Conservation (phyloP, 2,329 filamentous ascomycete species). For the Trichoderma guizhouense region DNA sequence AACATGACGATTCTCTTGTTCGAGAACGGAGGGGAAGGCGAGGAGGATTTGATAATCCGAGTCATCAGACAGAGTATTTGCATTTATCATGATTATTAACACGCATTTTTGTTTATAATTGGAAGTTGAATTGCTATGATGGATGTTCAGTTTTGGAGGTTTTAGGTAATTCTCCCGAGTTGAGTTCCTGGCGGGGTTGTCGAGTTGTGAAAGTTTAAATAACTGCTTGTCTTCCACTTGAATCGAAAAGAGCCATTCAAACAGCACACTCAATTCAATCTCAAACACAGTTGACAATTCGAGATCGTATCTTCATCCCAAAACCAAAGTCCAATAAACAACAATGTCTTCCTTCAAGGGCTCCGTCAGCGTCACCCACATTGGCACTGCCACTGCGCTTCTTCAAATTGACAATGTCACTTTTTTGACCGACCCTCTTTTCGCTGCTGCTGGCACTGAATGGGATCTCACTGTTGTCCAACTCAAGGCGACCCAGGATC, state of each 20-base stretch:
- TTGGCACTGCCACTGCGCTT: conserved; percentile 49
- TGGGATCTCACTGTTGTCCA: conserved; percentile 29
- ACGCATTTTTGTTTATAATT: neutral
- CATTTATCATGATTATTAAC: neutral
- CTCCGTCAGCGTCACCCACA: conserved; percentile 39
- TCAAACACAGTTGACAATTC: neutral
- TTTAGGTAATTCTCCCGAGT: neutral
- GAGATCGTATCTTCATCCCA: neutral
- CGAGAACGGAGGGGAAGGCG: neutral
- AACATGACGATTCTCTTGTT: neutral
- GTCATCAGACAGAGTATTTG: neutral
- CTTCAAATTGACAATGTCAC: conserved; percentile 40
- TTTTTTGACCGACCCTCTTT: conserved; percentile 46
- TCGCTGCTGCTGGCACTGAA: conserved; percentile 37
- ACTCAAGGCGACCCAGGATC: conserved; percentile 32
- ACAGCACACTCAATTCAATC: neutral
- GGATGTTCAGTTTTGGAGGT: neutral
- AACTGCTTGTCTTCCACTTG: neutral
- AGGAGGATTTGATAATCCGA: neutral
- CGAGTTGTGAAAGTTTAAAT: neutral
- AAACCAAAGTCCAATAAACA: neutral
- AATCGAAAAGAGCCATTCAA: neutral
- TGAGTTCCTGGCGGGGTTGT: neutral
- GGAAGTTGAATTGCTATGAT: neutral
- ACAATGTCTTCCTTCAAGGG: conserved; percentile 20